These are phyloP conservation scores for Tolypocladium nubicola DNA, from an alignment of 2,329 filamentous ascomycete genomes.

Conservation along the genomic window DNA sequence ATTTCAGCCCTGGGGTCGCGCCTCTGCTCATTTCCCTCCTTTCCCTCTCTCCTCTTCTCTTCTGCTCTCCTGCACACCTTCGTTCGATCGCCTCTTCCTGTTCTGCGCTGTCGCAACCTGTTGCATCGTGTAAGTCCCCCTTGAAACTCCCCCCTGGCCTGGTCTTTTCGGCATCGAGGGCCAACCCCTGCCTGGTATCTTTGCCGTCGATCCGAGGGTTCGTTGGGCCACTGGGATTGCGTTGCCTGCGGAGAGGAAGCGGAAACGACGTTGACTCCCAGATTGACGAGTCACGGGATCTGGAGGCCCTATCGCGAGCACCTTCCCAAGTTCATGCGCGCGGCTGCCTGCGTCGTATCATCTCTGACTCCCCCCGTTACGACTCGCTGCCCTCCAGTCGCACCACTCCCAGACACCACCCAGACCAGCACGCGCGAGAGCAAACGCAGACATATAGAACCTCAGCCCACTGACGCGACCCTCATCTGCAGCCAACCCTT, in stretches of 20 bases:
- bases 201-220: not conserved
- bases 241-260: not conserved
- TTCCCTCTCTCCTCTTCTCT: too few species aligned
- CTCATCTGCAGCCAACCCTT: not conserved
- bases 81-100: not conserved
- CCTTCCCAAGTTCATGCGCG: not conserved
- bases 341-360: not conserved
- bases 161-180: not conserved
- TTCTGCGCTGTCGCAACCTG: not conserved
- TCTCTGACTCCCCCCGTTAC: too few species aligned
- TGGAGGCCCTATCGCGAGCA: not conserved
- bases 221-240: not conserved
- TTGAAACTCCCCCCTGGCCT: not conserved
- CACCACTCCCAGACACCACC: not conserved
- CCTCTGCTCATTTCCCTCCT: not conserved
- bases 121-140: not conserved
- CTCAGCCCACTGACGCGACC: not conserved
- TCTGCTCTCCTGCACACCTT: not conserved
- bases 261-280: not conserved
- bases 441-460: not conserved
- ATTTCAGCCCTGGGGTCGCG: constrained; percentile 2
- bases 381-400: too few species aligned
- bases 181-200: not conserved
- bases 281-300: not conserved
- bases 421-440: not conserved